These are phyloP conservation scores for Suillus occidentalis DNA, from an alignment of 768 basidiomycete species.

Conservation along the genomic window DNA sequence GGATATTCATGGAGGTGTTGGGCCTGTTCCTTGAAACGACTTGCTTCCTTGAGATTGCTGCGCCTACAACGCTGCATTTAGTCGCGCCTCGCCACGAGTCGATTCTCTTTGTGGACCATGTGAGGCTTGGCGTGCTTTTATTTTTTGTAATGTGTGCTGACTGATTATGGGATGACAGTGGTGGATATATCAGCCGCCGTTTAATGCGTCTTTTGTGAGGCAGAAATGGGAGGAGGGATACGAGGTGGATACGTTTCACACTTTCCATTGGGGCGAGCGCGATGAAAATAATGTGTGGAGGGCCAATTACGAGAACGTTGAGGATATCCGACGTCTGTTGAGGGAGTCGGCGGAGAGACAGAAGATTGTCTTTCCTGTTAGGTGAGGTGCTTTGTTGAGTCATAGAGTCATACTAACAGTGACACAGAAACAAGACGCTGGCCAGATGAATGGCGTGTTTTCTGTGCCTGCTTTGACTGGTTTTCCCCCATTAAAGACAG, in stretches of 20 bases:
- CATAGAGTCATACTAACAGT: background rate
- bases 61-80: slow-evolving; percentile 45
- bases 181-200: slow-evolving; percentile 51
- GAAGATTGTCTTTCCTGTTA: slow-evolving; percentile 24
- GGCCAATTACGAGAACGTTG: slow-evolving; percentile 34
- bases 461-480: too few relatives aligned
- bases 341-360: slow-evolving; percentile 42
- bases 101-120: slow-evolving; percentile 50
- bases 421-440: background rate
- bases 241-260: slow-evolving; percentile 53
- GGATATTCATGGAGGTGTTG: slow-evolving; percentile 41
- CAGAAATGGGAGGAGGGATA: slow-evolving; percentile 44
- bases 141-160: background rate
- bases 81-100: slow-evolving; percentile 38
- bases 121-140: slow-evolving; percentile 17
- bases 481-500: background rate
- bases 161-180: slow-evolving; percentile 25
- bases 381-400: background rate
- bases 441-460: background rate
- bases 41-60: slow-evolving; percentile 51
- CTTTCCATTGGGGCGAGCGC: slow-evolving; percentile 49
- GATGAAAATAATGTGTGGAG: slow-evolving; percentile 35
- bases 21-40: slow-evolving; percentile 46
- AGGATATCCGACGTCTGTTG: slow-evolving; percentile 37
- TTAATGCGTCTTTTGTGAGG: slow-evolving; percentile 46